A percentile compares a stretch with the other conserved stretches of the same genome.
phyloP scores from a whole-genome alignment of 2,329 filamentous ascomycete genomes.

The Dothistroma pini region DNA sequence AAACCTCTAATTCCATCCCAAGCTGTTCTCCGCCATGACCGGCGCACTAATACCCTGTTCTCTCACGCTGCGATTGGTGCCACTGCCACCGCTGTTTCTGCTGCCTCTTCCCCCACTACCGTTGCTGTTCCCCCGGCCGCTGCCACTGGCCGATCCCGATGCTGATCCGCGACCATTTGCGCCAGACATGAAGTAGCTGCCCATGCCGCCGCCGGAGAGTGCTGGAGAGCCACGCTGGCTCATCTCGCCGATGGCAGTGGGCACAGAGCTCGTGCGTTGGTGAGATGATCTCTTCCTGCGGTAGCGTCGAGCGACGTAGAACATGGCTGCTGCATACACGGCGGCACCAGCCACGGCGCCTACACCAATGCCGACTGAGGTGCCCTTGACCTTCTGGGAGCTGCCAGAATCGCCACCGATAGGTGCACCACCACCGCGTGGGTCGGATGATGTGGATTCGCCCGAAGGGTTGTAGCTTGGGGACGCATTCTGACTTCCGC shows the following conservation, averaged over 20 bases:
- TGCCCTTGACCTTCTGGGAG: conserved; percentile 58
- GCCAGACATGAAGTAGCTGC: conserved; percentile 64
- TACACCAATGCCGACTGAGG: conserved; percentile 66
- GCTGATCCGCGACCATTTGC: conserved; percentile 45
- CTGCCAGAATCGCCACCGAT: conserved; percentile 49
- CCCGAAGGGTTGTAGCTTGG: conserved; percentile 39
- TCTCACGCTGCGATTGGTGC: conserved; percentile 60
- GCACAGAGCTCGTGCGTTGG: conserved; percentile 71
- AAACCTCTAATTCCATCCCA: conserved; percentile 76
- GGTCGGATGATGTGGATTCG: conserved; percentile 28
- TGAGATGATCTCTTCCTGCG: conserved; percentile 69
- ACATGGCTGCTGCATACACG: conserved; percentile 92
- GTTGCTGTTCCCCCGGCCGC: conserved; percentile 38
- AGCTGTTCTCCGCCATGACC: conserved; percentile 88
- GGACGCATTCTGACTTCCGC: conserved; percentile 38
- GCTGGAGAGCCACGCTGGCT: conserved; percentile 34
- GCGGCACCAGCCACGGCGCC: conserved; percentile 74
- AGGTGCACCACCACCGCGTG: conserved; percentile 47
- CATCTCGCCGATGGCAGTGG: conserved; percentile 53
- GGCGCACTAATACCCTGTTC: conserved; percentile 80
- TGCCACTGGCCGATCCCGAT: conserved; percentile 29
- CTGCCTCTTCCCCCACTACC: conserved; percentile 40
- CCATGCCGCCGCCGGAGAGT: conserved; percentile 35
- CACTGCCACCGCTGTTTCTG: conserved; percentile 57
- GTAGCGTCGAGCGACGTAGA: conserved; percentile 85